phyloP scores from a whole-genome alignment of 768 basidiomycete species.

The Paxillus ammoniavirescens region DNA sequence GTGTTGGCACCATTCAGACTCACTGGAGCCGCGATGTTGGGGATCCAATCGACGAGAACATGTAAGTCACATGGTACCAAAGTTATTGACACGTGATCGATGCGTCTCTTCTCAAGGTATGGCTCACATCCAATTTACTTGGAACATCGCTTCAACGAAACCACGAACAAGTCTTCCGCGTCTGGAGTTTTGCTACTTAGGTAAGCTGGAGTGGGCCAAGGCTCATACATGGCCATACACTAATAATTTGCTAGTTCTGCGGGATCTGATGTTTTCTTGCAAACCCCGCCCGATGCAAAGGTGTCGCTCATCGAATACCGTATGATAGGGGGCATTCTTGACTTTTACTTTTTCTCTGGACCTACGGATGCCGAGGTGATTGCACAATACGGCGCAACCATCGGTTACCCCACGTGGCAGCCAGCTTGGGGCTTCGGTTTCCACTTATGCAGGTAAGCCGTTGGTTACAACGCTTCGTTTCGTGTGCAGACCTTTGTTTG shows the following conservation, averaged over 20 bases:
- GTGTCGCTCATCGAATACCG: conserved; percentile 70
- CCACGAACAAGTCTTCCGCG: conserved; percentile 50
- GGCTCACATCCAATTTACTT: conserved; percentile 73
- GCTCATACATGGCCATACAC: not conserved
- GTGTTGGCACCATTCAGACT: conserved; percentile 58
- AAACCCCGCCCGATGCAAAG: conserved; percentile 53
- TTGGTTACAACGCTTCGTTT: not conserved
- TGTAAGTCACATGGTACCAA: conserved; percentile 38
- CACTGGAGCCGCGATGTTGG: conserved; percentile 63
- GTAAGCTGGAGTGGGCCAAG: conserved; percentile 30
- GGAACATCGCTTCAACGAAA: conserved; percentile 64
- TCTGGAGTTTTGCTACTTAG: conserved; percentile 79
- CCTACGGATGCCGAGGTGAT: conserved; percentile 51
- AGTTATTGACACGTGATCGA: not conserved
- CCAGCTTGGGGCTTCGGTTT: conserved; percentile 79
- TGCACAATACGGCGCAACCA: conserved; percentile 65
- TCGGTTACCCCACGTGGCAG: conserved; percentile 69
- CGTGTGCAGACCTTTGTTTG: not conserved
- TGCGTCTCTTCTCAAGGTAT: conserved; percentile 41
- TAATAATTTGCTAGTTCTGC: conserved; percentile 44
- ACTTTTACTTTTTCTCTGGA: conserved; percentile 77
- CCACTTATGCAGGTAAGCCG: conserved; percentile 60
- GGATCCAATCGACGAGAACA: conserved; percentile 66
- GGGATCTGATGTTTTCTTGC: conserved; percentile 69
- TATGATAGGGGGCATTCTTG: conserved; percentile 69